Base-by-base conservation (phyloP, 73 alveolate genomes). In the Stentor roeselii region DNA sequence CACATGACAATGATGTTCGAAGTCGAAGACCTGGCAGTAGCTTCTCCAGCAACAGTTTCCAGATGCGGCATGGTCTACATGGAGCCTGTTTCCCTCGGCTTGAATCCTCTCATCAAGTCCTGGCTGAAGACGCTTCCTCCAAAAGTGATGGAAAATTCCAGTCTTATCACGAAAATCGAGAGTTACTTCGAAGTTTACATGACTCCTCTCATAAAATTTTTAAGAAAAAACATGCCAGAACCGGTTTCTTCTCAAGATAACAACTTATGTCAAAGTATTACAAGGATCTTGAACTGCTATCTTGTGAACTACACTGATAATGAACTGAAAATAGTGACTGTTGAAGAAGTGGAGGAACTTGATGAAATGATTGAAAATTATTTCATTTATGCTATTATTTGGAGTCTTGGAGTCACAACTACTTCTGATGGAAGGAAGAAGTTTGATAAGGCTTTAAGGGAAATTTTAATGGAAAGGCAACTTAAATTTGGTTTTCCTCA, bases 11-110 rank as follows among this genome's bases (percentile, higher is more conserved):
- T 96, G 99, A 95, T 95, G 99, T 97, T 97, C 78, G 99, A 97
- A 74, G 99, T 95, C 2, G 99, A 95, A 90, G 99, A 96, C 90
- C 88, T 96, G 89, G 98, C 97, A 31, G 98, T 96, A 38, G 99
- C 99, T 37, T 95, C 99, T 3, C 99, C 99, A n/a, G 99, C 99
- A 35, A 98, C 99, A 38, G 99, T 98, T 3, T 95, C 99, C 3
- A 91, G 99, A 82, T 97, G 99, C 77, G 99, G 99, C 87, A 96
- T 95, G 99, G 99, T 98, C 50, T 97, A 96, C 87, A 94, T 97
- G 99, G 99, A 97, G 60, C 99, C 99, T 74, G 93, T 93, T n/a
- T 92, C 98, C 3, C 88, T 97, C 84, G 98, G 98, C 4, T 82
- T 95, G 3, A 80, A 87, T 59, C 99, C 99, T 0, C 85, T 96